These are phyloP conservation scores for Trametes sp. DNA, from an alignment of 1,284 basidiomycete species.

Conservation along the genomic window DNA sequence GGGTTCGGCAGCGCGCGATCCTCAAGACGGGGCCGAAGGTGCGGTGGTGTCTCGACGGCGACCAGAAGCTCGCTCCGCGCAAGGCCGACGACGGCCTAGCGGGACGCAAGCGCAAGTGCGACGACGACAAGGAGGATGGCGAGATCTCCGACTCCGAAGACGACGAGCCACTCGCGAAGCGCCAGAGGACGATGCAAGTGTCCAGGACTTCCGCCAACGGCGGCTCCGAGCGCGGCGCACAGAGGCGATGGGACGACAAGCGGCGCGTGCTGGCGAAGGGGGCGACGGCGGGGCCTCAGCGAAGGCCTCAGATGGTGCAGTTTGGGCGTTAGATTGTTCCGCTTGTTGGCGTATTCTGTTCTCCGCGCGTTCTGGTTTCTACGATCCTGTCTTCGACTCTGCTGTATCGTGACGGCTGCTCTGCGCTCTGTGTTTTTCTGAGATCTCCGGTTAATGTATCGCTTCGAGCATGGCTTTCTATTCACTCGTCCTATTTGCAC, in stretches of 20 bases:
- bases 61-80: conserved; percentile 1
- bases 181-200: not conserved
- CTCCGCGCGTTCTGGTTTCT: too few species aligned
- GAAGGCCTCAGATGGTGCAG: conserved; percentile 1
- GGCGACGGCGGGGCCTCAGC: not conserved
- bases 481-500: too few species aligned
- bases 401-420: too few species aligned
- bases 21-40: not conserved
- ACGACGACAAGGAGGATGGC: conserved; percentile 10
- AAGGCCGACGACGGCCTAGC: not conserved
- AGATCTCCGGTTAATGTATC: too few species aligned
- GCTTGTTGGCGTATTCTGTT: not conserved
- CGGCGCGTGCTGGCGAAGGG: not conserved
- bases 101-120: conserved; percentile 11
- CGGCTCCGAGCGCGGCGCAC: not conserved
- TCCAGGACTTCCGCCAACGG: not conserved
- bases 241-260: conserved; percentile 1
- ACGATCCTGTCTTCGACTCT: too few species aligned
- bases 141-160: conserved; percentile 8
- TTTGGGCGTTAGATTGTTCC: conserved; percentile 1
- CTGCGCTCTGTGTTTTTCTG: too few species aligned
- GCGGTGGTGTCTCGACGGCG: conserved; percentile 5
- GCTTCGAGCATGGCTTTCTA: too few species aligned
- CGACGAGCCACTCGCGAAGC: conserved; percentile 6
- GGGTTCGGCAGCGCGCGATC: not conserved